Evolutionary conservation across 371 early-diverging fungal genomes (phyloP).

Genomic region (Circinella umbellata): DNA sequence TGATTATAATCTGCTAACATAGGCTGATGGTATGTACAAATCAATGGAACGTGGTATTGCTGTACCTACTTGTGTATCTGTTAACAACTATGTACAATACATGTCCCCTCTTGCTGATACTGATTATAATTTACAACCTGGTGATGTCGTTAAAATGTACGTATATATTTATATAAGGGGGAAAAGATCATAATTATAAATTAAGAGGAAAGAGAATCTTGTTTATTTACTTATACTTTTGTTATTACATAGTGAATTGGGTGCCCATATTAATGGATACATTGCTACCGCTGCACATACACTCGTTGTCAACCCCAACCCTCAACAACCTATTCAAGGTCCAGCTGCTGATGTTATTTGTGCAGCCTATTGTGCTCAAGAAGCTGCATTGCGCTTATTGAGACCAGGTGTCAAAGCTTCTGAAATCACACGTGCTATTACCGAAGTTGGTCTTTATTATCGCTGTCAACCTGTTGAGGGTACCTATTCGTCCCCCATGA

Average conservation of each 20-base stretch:
- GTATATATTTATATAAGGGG: slow-evolving; percentile 28
- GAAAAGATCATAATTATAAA: background rate
- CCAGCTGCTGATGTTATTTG: slow-evolving; percentile 78
- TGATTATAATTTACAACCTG: slow-evolving; percentile 61
- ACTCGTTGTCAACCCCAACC: slow-evolving; percentile 69
- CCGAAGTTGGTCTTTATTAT: slow-evolving; percentile 79
- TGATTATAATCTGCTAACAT: background rate
- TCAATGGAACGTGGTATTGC: slow-evolving; percentile 84
- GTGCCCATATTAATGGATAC: slow-evolving; percentile 93
- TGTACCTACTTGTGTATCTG: slow-evolving; percentile 82
- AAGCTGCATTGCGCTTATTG: slow-evolving; percentile 80
- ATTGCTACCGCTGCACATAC: slow-evolving; percentile 89
- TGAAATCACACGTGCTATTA: slow-evolving; percentile 77
- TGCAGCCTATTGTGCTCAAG: slow-evolving; percentile 84
- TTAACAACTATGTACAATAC: slow-evolving; percentile 83
- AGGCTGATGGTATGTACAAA: slow-evolving; percentile 73
- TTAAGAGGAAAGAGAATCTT: too few species aligned
- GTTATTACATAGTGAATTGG: slow-evolving; percentile 71
- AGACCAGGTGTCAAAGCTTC: slow-evolving; percentile 76
- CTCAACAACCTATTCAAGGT: slow-evolving; percentile 71
- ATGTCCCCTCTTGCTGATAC: slow-evolving; percentile 73
- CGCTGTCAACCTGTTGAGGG: slow-evolving; percentile 88
- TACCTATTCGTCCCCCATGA: slow-evolving; percentile 83
- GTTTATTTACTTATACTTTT: too few species aligned
- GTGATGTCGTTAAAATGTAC: slow-evolving; percentile 89